These are phyloP conservation scores for Fusarium luffae DNA, from an alignment of 2,329 filamentous ascomycete species.

Conservation along the genomic window DNA sequence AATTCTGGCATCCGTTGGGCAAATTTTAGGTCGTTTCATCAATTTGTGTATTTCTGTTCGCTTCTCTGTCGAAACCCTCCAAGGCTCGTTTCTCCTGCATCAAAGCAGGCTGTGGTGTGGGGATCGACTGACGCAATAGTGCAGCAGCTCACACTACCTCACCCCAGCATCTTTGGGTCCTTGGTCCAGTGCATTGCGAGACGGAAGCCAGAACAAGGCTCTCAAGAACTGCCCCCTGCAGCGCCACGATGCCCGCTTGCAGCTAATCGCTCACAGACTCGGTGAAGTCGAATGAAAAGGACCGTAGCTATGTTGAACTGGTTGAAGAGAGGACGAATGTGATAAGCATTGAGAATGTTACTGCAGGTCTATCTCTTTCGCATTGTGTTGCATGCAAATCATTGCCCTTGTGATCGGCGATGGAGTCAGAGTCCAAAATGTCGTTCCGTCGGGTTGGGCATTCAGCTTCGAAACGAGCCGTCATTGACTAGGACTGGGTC, in stretches of 20 bases:
- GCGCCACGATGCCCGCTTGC: conserved; percentile 24
- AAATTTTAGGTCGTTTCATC: conserved; percentile 12
- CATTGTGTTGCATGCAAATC: conserved; percentile 30
- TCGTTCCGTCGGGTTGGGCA: conserved; percentile 35
- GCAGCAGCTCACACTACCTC: conserved; percentile 41
- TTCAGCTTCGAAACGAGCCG: conserved; percentile 32
- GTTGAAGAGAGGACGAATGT: not conserved
- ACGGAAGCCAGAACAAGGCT: conserved; percentile 37
- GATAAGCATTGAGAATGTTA: conserved; percentile 8
- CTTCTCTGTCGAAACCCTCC: conserved; percentile 12
- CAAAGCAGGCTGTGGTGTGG: conserved; percentile 36
- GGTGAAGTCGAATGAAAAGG: conserved; percentile 20
- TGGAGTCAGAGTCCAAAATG: conserved; percentile 13
- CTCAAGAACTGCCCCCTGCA: conserved; percentile 25
- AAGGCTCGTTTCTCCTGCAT: conserved; percentile 33
- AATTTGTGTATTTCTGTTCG: conserved; percentile 1
- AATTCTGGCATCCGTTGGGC: conserved; percentile 16
- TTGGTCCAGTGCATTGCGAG: conserved; percentile 29
- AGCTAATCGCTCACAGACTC: conserved; percentile 31
- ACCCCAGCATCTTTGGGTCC: conserved; percentile 28
- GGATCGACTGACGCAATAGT: conserved; percentile 46
- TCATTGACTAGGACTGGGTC: conserved; percentile 31
- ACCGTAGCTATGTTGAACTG: not conserved
- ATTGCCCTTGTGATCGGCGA: conserved; percentile 28
- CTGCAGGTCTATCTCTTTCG: conserved; percentile 22